Base-by-base conservation (phyloP, 176 grass and related monocot genomes). In the Oryza meyeriana region DNA sequence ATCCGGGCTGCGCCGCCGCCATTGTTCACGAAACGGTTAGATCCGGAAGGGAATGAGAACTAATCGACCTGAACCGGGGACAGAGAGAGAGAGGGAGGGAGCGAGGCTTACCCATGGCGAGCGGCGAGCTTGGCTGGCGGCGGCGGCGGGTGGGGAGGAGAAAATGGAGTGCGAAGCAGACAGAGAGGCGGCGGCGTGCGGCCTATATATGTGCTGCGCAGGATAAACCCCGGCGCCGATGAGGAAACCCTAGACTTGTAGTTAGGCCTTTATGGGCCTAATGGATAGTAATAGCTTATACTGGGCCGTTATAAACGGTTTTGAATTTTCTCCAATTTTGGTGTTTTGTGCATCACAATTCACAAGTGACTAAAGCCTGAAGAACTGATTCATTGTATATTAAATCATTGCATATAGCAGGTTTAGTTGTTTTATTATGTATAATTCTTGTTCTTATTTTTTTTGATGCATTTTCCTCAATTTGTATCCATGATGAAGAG, bases 51-150 rank as follows among this genome's bases (percentile, higher is more conserved):
- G 34, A 4, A 6, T 1, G 18, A 58, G 13, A 52, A 52, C 6
- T 4, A 72, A 47, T 20, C 5, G n/a, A 20, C 2, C 0, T 38
- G 61, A 40, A 27, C 47, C 24, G 12, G 17, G n/a, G n/a, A n/a
- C n/a, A 27, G 8, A 11, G 0, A 4, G 50, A 22, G 18, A 20
- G 1, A 20, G 47, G 1, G 0, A 22, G 16, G 1, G 6, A 2
- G 16, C 33, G 11, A 18, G 9, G 27, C 75, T 88, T 91, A 91
- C 92, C 92, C 92, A 94, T 94, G 29, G 58, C 39, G 27, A 65
- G 1, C 31, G 82, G 69, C 69, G 62, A 32, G 36, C 24, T 38
- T 45, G 72, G 30, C 27, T 30, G 80, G 91, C 80, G 36, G 91
- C 85, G 81, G 82, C 50, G 62, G 75, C n/a, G 26, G 20, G 31